Evolutionary conservation across 352 stramenopile species (phyloP), one percentile per base, ranked within the genome.

Genomic region (Phytophthora chlamydospora): DNA sequence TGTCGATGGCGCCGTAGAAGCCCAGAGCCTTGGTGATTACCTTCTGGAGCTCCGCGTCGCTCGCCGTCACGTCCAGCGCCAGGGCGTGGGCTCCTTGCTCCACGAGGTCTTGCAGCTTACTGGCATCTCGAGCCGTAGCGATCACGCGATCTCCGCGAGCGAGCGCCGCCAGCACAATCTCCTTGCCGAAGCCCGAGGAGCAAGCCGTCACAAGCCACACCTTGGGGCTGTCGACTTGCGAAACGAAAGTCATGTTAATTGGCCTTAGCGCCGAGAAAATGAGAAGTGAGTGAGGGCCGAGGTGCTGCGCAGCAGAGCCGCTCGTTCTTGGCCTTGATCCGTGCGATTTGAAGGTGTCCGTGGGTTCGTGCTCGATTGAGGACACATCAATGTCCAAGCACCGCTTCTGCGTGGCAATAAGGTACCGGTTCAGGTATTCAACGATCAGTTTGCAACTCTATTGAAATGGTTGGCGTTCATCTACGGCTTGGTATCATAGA

Each of bases 171-270:
- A 83, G 40, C 0, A 78, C 72, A 24, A 84, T 78, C 14, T 76
- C 74, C 29, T 62, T 68, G n/a, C 74, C 74, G 41, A 84, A 77
- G 31, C 76, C 76, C 1, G 69, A 77, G 7, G 76, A 86, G 43
- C 74, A 80, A 14, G 71, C 76, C 8, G 74, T 86, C 47, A 86
- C 78, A 17, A 86, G 58, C 74, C 74, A 83, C 33, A 86, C 71
- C 58, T 83, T 83, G 16, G 53, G 40, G 32, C 11, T 11, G 8
- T 54, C 35, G 19, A 34, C 42, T 60, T 58, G 54, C 17, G 54
- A 65, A 56, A 40, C 2, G 9, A 49, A 21, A 13, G 45, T 48
- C 61, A 71, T 71, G 13, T 2, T 51, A 38, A 52, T 0, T 45
- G 17, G 58, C 17, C 6, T 58, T 24, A 5, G 2, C 29, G 17